Percentiles rank a stretch among this genome's conserved stretches.
phyloP scores from a whole-genome alignment of 257 asterid genomes.

The Solanum habrochaites region DNA sequence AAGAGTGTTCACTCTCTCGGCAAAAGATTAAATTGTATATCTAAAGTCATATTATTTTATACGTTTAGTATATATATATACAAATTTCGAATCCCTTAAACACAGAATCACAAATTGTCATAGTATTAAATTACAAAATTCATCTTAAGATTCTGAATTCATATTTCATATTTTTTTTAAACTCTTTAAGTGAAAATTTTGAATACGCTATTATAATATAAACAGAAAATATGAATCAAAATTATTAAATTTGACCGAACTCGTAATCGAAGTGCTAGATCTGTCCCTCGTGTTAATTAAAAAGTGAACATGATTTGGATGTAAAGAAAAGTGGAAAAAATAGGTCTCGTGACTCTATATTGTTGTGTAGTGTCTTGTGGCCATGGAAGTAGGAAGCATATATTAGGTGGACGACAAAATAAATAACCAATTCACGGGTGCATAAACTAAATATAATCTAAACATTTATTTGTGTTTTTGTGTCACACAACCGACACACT shows the following conservation, averaged over 20 bases:
- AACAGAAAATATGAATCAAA: too few species aligned
- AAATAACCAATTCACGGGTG: slow-evolving; percentile 22
- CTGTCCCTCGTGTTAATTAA: background rate
- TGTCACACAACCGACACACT: background rate
- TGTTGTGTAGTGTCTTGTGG: slow-evolving; percentile 52
- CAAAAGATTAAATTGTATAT: background rate
- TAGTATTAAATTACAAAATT: background rate
- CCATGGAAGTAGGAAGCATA: slow-evolving; percentile 7
- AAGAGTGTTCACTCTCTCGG: background rate
- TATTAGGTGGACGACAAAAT: slow-evolving; percentile 5
- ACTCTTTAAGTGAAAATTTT: background rate
- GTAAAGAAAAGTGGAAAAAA: slow-evolving; percentile 1
- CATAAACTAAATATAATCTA: background rate
- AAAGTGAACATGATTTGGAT: slow-evolving; percentile 3
- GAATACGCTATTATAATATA: too few species aligned
- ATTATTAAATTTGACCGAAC: background rate
- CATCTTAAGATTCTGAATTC: background rate
- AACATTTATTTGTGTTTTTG: background rate
- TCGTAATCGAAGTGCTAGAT: background rate
- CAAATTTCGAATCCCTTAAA: background rate
- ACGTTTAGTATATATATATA: too few species aligned
- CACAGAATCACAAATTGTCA: background rate
- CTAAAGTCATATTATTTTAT: too few species aligned
- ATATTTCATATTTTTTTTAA: background rate
- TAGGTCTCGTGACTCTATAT: slow-evolving; percentile 46